Percentiles rank a stretch among this genome's conserved stretches.
Conservation (phyloP, 2,329 filamentous ascomycete species). For the Podosphaera xanthii region DNA sequence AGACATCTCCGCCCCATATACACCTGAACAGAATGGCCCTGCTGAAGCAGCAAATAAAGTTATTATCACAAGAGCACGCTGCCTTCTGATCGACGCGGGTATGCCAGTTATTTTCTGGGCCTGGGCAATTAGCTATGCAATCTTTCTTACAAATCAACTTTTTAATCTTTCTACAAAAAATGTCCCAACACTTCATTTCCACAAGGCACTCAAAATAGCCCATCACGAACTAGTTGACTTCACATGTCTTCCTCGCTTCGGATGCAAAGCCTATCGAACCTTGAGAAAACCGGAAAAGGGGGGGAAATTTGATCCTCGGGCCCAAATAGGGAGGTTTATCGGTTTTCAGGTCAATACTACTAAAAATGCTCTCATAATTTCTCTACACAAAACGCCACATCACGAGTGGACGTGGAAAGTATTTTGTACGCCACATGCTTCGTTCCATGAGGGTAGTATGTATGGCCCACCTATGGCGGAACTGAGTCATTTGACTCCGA, state of each 20-base stretch:
- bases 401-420: too few relatives aligned
- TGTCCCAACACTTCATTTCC: background rate
- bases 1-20: too few relatives aligned
- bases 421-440: too few relatives aligned
- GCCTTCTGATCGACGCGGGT: background rate
- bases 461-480: too few relatives aligned
- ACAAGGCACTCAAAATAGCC: background rate
- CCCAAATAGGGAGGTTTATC: background rate
- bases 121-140: background rate
- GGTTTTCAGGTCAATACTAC: too few relatives aligned
- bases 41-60: too few relatives aligned
- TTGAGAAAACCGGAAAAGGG: background rate
- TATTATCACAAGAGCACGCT: background rate
- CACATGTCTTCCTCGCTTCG: conserved; percentile 1
- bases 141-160: background rate
- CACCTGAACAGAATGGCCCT: too few relatives aligned
- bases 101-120: background rate
- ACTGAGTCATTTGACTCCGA: too few relatives aligned
- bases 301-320: conserved; percentile 1
- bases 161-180: background rate
- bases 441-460: too few relatives aligned
- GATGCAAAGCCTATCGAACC: background rate
- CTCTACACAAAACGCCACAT: too few relatives aligned
- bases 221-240: background rate
- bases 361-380: too few relatives aligned